Evolutionary conservation across 495 filamentous ascomycete genomes (phyloP), one percentile per base, ranked within the genome.

Genomic region (Aspergillus diversus): DNA sequence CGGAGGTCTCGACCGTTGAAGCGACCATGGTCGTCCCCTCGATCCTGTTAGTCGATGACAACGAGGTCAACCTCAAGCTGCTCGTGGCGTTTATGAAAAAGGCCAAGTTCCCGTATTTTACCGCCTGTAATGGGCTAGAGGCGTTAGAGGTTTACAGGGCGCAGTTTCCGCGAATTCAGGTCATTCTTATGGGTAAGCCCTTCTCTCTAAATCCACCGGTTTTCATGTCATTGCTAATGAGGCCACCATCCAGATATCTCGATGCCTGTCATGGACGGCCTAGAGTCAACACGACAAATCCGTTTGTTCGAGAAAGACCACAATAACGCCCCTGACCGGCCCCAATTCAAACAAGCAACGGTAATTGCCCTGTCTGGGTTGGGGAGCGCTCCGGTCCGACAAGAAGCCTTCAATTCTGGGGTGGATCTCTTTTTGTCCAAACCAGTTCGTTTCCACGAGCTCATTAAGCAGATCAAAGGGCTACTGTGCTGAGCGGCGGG

Each of bases 211-310:
- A 27, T 27, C 21, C 21, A 27, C 21, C 21, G 21, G 21, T 27
- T 27, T 27, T 27, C 21, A 2, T 27, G 21, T 27, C 21, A 27
- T 27, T 27, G 21, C 21, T 27, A 27, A 27, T 27, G 1, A 27
- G 21, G 21, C 21, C 21, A 27, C 21, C 2, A 27, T 27, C 21
- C 21, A 64, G 63, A 64, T 33, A 64, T 64, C 50, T 60, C 63
- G 13, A 66, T 66, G 64, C 64, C 64, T 4, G 64, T 66, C 11
- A 61, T 61, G 55, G 64, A 66, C 43, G 64, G 64, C 17, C 47
- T 66, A 1, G 55, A 59, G 33, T 55, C 64, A 3, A 66, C 64
- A 5, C 54, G 59, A 7, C 48, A 55, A n/a, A 66, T 66, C 21
- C 59, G 64, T 4, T 31, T 46, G 2, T 61, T 65, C 17, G 63